A percentile compares a stretch with the other conserved stretches of the same genome.
phyloP scores from a whole-genome alignment of 2,329 filamentous ascomycete genomes.

The Sporothrix sp. region DNA sequence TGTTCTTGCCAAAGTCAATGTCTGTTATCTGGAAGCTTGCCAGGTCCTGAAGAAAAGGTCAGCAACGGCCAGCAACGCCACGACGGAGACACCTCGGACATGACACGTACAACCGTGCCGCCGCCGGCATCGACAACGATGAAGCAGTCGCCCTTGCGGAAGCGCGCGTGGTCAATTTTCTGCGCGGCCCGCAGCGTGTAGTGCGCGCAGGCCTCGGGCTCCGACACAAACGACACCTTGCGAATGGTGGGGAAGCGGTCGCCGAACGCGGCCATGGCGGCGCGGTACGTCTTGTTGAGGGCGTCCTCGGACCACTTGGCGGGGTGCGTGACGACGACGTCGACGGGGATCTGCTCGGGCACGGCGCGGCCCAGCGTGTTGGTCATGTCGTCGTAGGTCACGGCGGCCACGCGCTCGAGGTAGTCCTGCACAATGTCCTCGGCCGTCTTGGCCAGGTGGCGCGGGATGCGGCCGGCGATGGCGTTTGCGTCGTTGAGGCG shows the following conservation, averaged over 20 bases:
- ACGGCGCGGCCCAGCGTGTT: constrained; percentile 2
- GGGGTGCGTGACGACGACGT: constrained; percentile 18
- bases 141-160: constrained; percentile 20
- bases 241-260: constrained; percentile 13
- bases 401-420: constrained; percentile 13
- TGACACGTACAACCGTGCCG: constrained; percentile 19
- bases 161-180: constrained; percentile 16
- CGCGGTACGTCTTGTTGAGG: constrained; percentile 16
- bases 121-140: constrained; percentile 23
- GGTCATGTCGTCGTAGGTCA: constrained; percentile 12
- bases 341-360: constrained; percentile 13
- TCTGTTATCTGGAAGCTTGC: constrained; percentile 19
- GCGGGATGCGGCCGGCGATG: constrained; percentile 8
- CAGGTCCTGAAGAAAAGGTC: too few species aligned
- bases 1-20: constrained; percentile 17
- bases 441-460: constrained; percentile 13
- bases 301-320: constrained; percentile 15
- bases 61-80: too few species aligned
- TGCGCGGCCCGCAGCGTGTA: constrained; percentile 20
- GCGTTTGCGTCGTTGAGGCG: constrained; percentile 7
- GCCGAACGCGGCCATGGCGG: constrained; percentile 13
- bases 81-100: too few species aligned
- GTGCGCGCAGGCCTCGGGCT: constrained; percentile 18
- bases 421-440: constrained; percentile 17
- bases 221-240: constrained; percentile 14